A percentile compares a stretch with the other conserved stretches of the same genome.
phyloP scores from a whole-genome alignment of 1,284 basidiomycete genomes.

The Leccinum griseonigrum region DNA sequence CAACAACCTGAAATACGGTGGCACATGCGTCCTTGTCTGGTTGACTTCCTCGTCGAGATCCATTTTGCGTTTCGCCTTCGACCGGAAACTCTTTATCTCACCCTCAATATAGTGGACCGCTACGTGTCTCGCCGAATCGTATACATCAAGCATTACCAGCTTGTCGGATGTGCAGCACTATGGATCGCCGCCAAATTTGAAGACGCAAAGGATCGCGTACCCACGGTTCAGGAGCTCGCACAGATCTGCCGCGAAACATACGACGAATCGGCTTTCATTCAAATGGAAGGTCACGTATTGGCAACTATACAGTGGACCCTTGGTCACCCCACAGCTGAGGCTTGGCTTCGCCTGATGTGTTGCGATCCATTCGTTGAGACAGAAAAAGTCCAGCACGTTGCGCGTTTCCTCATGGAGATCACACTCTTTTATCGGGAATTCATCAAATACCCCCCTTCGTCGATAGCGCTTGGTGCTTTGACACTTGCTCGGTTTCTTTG shows the following conservation, averaged over 20 bases:
- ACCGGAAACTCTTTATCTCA: conserved; percentile 97
- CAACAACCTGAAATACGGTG: conserved; percentile 97
- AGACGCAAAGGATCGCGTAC: conserved; percentile 97
- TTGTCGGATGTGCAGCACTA: conserved; percentile 96
- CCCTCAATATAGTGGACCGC: conserved; percentile 98
- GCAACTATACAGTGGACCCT: conserved; percentile 95
- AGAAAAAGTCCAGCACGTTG: conserved; percentile 87
- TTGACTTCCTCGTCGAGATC: conserved; percentile 98
- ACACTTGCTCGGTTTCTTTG: conserved; percentile 88
- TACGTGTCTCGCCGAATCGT: conserved; percentile 98
- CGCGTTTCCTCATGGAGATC: conserved; percentile 98
- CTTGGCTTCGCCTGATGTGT: conserved; percentile 88
- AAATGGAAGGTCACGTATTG: conserved; percentile 97
- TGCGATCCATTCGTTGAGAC: conserved; percentile 77
- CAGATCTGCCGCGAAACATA: conserved; percentile 95
- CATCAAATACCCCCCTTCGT: conserved; percentile 80
- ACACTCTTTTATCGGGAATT: conserved; percentile 98
- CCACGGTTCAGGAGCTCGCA: conserved; percentile 89
- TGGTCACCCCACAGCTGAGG: conserved; percentile 97
- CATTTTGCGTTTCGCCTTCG: conserved; percentile 96
- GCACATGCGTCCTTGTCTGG: conserved; percentile 99
- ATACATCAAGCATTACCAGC: conserved; percentile 99
- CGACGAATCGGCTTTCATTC: conserved; percentile 93
- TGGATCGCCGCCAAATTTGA: conserved; percentile 99
- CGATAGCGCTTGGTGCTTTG: conserved; percentile 85